phyloP scores from a whole-genome alignment of 768 basidiomycete species.

The Pulveroboletus sp. region DNA sequence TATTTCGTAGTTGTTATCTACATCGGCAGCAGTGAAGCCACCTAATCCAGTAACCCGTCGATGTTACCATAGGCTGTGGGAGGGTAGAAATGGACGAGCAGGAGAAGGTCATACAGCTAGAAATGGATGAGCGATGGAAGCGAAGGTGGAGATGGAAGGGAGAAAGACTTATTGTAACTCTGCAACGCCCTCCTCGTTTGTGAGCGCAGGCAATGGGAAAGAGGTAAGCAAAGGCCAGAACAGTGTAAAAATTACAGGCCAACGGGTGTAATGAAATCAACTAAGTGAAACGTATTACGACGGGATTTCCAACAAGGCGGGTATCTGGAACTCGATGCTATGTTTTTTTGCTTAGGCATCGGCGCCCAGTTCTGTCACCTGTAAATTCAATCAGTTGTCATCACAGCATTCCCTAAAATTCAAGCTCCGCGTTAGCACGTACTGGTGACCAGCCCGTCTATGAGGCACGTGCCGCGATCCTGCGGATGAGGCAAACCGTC shows the following conservation, averaged over 20 bases:
- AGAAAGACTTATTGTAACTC: conserved; percentile 57
- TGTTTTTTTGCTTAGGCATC: conserved; percentile 42
- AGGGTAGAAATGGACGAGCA: neutral
- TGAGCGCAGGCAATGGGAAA: conserved; percentile 43
- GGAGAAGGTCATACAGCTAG: conserved; percentile 23
- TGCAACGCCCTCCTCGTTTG: conserved; percentile 66
- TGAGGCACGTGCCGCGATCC: too few species aligned
- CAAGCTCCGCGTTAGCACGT: too few species aligned
- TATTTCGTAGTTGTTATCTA: conserved; percentile 50
- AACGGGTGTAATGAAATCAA: conserved; percentile 32
- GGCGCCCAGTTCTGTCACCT: too few species aligned
- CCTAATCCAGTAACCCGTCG: conserved; percentile 62
- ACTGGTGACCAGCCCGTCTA: too few species aligned
- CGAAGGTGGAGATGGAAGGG: too few species aligned
- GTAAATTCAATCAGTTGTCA: too few species aligned
- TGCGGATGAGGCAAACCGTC: too few species aligned
- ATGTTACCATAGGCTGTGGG: conserved; percentile 65
- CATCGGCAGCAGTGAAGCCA: conserved; percentile 39
- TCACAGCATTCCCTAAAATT: too few species aligned
- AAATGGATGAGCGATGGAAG: neutral
- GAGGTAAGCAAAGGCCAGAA: neutral
- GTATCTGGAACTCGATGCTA: conserved; percentile 41
- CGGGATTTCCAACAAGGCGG: conserved; percentile 61
- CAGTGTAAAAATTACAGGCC: conserved; percentile 65
- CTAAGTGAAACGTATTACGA: conserved; percentile 63